These are phyloP conservation scores for Excoecaria cochinchinensis DNA, from an alignment of 345 rosid genomes.

Conservation along the genomic window DNA sequence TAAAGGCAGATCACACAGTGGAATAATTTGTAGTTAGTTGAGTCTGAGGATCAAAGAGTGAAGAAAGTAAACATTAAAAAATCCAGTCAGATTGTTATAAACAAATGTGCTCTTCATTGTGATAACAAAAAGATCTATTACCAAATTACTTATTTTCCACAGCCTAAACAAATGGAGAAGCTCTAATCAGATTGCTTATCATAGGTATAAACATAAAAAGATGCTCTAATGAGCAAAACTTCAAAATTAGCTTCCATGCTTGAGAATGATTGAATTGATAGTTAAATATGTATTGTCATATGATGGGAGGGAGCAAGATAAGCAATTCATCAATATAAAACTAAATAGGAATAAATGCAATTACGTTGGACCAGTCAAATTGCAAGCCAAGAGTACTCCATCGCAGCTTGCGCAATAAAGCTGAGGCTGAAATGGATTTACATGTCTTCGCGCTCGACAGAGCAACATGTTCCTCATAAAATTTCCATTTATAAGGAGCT, in stretches of 20 bases:
- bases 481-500: constrained; percentile 49
- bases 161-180: not conserved
- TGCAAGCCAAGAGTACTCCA: constrained; percentile 97
- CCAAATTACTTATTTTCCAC: not conserved
- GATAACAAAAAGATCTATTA: not conserved
- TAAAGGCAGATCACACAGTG: not conserved
- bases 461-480: constrained; percentile 40
- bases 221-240: not conserved
- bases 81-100: not conserved
- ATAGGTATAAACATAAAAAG: not conserved
- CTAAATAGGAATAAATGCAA: not conserved
- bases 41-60: not conserved
- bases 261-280: not conserved
- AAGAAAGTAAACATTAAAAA: not conserved
- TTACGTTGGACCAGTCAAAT: constrained; percentile 93
- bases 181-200: constrained; percentile 1
- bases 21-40: not conserved
- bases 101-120: not conserved
- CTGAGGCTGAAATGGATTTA: constrained; percentile 47
- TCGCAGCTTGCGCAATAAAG: constrained; percentile 68
- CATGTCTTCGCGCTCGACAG: constrained; percentile 32
- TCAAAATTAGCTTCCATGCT: not conserved
- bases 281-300: not conserved
- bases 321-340: not conserved
- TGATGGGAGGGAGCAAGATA: not conserved